Conservation (phyloP, 208 protist species). For the Trypanosoma scelopori region DNA sequence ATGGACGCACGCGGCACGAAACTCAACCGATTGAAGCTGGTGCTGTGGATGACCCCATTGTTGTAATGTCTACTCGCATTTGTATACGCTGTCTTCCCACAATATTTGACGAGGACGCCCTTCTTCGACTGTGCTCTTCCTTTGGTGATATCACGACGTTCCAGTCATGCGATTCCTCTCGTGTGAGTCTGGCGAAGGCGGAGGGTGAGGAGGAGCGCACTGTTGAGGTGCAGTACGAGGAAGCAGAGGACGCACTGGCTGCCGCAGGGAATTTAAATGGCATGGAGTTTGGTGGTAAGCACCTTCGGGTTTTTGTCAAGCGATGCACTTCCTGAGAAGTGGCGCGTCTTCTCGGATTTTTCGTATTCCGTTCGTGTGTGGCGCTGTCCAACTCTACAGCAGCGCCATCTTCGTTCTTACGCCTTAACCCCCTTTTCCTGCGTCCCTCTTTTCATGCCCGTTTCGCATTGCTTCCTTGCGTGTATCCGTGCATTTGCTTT, state of each 20-base stretch:
- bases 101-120: slow-evolving; percentile 41
- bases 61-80: slow-evolving; percentile 42
- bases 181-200: too few relatives aligned
- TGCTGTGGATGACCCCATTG: background rate
- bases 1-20: too few relatives aligned
- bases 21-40: too few relatives aligned
- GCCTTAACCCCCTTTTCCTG: too few relatives aligned
- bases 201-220: slow-evolving; percentile 11
- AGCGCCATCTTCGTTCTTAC: too few relatives aligned
- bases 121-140: slow-evolving; percentile 65
- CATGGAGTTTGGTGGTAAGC: slow-evolving; percentile 61
- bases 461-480: slow-evolving; percentile 2
- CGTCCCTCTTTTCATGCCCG: slow-evolving; percentile 5
- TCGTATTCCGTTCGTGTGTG: background rate
- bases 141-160: slow-evolving; percentile 69
- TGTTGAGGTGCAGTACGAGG: slow-evolving; percentile 53
- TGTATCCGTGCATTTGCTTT: too few relatives aligned
- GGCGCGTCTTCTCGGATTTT: slow-evolving; percentile 9
- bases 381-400: too few relatives aligned
- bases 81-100: slow-evolving; percentile 44
- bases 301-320: slow-evolving; percentile 47
- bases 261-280: slow-evolving; percentile 73
- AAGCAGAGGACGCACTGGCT: slow-evolving; percentile 50
- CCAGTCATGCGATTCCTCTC: background rate
- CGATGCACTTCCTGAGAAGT: background rate